Evolutionary conservation across 768 basidiomycete genomes (phyloP).

Genomic region (Lactarius evosmus): DNA sequence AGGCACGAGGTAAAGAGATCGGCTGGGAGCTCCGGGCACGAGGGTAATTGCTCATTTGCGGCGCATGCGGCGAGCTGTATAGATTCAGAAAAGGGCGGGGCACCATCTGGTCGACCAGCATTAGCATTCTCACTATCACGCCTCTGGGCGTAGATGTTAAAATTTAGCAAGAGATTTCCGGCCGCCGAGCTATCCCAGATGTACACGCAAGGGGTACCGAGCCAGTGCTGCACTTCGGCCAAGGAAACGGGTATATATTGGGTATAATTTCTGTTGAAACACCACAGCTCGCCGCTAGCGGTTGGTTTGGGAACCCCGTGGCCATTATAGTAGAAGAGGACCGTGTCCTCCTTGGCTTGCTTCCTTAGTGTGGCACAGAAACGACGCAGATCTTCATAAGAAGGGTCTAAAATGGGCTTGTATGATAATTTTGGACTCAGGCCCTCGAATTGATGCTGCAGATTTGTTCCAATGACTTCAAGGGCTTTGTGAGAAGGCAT

Average conservation of each 20-base stretch:
- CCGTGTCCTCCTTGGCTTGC: conserved; percentile 88
- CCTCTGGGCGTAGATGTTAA: conserved; percentile 72
- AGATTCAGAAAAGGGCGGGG: conserved; percentile 75
- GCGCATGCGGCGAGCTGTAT: conserved; percentile 95
- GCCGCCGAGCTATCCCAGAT: conserved; percentile 99
- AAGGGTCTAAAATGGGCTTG: conserved; percentile 93
- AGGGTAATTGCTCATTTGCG: conserved; percentile 86
- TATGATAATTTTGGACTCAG: conserved; percentile 92
- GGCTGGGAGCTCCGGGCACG: conserved; percentile 94
- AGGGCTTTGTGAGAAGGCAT: conserved; percentile 92
- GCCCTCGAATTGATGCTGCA: conserved; percentile 94
- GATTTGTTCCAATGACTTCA: conserved; percentile 87
- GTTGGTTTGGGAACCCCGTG: conserved; percentile 98
- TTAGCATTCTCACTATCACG: conserved; percentile 63
- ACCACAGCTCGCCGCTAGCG: conserved; percentile 94
- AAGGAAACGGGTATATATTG: conserved; percentile 98
- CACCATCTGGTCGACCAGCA: conserved; percentile 56
- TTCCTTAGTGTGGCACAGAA: conserved; percentile 82
- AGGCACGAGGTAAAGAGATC: conserved; percentile 97
- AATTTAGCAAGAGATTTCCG: conserved; percentile 88
- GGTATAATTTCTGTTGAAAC: conserved; percentile 95
- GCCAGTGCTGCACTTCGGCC: conserved; percentile 89
- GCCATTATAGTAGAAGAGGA: conserved; percentile 96
- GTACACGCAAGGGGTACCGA: conserved; percentile 93
- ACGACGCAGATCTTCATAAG: conserved; percentile 87